Conservation (phyloP, 1,284 basidiomycete species). For the Boletus semigastroideus region DNA sequence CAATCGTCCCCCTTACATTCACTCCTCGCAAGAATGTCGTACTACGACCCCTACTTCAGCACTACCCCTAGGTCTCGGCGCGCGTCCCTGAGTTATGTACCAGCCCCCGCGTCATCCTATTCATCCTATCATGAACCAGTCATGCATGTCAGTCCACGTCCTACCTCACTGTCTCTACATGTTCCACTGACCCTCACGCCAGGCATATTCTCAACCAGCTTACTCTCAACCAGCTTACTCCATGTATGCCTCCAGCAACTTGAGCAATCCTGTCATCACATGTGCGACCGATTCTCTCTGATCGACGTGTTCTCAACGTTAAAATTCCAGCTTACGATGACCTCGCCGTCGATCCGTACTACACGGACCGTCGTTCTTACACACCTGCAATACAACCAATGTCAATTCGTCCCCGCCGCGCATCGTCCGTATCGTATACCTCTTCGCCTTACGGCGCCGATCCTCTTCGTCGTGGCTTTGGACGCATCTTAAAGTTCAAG, state of each 20-base stretch:
- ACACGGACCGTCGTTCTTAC: constrained; percentile 23
- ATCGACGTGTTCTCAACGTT: constrained; percentile 4
- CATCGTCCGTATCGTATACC: constrained; percentile 57
- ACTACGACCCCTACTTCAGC: constrained; percentile 33
- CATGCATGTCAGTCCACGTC: constrained; percentile 12
- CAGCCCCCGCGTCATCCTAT: constrained; percentile 26
- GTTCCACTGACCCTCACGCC: constrained; percentile 5
- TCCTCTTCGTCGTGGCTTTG: constrained; percentile 43
- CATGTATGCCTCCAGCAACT: constrained; percentile 24
- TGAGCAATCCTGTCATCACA: constrained; percentile 17
- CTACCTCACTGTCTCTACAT: not conserved
- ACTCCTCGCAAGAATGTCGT: constrained; percentile 26
- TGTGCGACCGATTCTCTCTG: constrained; percentile 16
- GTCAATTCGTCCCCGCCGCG: constrained; percentile 41
- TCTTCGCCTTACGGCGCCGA: constrained; percentile 39
- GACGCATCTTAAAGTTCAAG: constrained; percentile 66
- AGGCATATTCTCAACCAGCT: constrained; percentile 24
- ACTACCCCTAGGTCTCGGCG: constrained; percentile 29
- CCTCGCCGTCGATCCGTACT: constrained; percentile 25
- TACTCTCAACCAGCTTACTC: constrained; percentile 29
- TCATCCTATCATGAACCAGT: constrained; percentile 27
- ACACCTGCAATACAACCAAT: constrained; percentile 26
- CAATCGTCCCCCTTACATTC: constrained; percentile 5
- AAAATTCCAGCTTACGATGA: constrained; percentile 30
- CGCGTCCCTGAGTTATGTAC: constrained; percentile 25